Evolutionary conservation across 257 asterid genomes (phyloP), one percentile per base, ranked within the genome.

Genomic region (Anisodus acutangulus): DNA sequence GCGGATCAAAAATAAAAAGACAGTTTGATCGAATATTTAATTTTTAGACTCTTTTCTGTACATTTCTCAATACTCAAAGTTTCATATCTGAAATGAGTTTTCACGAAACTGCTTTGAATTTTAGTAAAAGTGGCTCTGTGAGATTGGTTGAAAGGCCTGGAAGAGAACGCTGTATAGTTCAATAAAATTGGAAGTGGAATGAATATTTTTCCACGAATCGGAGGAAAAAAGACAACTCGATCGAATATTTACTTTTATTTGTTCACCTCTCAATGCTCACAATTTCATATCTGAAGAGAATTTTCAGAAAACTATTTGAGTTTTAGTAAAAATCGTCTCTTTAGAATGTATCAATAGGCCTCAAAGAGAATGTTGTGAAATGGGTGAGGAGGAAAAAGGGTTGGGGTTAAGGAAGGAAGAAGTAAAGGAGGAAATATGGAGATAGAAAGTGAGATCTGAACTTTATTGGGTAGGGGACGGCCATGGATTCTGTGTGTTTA

Each of bases 381-480:
- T 22, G 12, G 3, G 8, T 3, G 22, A 3, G 35, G 6, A 1
- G 53, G 2, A 43, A 9, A 41, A 4, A 3, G 63, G 3, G 84
- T 78, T 17, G 86, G 10, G 35, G 72, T 81, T 68, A 69, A 39
- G 54, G 4, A 43, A 70, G 9, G 37, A 9, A 43, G 78, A 63
- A 63, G 43, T 26, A 2, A 5, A 63, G 41, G 70, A 26, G 13
- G 19, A 74, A 74, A 12, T 51, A 51, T 74, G 81, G 81, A 51
- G 45, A 49, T 49, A 13, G 81, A 74, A 74, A 49, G 43, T 47
- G 81, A 74, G 62, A 47, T 19, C 12, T 74, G 17, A 22, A 74
- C 19, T 74, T 74, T 74, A 74, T 19, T 47, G 62, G 62, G 62
- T 49, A 74, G 62, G 80, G 80, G 80, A 15, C 22, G 63, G 62